Conservation (phyloP, 495 filamentous ascomycete species). For the Aspergillus steynii region DNA sequence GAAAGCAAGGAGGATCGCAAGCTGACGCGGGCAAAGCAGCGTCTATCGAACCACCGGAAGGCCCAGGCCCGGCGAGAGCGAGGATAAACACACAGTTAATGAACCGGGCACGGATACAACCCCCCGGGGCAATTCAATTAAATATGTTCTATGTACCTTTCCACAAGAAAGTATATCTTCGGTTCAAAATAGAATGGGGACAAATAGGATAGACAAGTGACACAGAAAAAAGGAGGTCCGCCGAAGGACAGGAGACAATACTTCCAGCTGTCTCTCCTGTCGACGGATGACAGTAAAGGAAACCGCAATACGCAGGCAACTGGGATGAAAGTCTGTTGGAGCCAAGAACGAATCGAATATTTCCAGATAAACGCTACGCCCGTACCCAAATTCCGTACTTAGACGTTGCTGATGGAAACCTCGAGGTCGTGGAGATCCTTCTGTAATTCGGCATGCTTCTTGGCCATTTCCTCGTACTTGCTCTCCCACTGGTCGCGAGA, state of each 20-base stretch:
- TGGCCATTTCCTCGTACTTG: conserved; percentile 94
- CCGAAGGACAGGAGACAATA: conserved; percentile 21
- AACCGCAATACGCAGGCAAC: conserved; percentile 28
- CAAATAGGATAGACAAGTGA: conserved; percentile 16
- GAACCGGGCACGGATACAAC: conserved; percentile 1
- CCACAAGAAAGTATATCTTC: conserved; percentile 5
- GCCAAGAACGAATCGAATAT: conserved; percentile 34
- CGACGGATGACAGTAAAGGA: conserved; percentile 24
- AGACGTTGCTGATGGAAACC: conserved; percentile 87
- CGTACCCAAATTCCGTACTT: conserved; percentile 32
- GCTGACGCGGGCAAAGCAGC: conserved; percentile 64
- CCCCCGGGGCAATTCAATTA: conserved; percentile 11
- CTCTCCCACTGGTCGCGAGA: conserved; percentile 88
- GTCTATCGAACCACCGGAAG: conserved; percentile 55
- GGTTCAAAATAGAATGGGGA: conserved; percentile 11
- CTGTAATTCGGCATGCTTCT: conserved; percentile 81
- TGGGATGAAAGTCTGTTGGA: conserved; percentile 29
- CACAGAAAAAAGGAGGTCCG: conserved; percentile 11
- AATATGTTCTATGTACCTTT: conserved; percentile 22
- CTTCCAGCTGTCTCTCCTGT: conserved; percentile 26
- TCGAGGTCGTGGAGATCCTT: conserved; percentile 91
- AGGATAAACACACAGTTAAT: conserved; percentile 12
- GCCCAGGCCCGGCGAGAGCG: conserved; percentile 44
- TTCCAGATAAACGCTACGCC: conserved; percentile 30
- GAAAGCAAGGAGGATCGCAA: conserved; percentile 82